Conservation (phyloP, 2,329 filamentous ascomycete genomes). For the Fusarium sarcochroum region DNA sequence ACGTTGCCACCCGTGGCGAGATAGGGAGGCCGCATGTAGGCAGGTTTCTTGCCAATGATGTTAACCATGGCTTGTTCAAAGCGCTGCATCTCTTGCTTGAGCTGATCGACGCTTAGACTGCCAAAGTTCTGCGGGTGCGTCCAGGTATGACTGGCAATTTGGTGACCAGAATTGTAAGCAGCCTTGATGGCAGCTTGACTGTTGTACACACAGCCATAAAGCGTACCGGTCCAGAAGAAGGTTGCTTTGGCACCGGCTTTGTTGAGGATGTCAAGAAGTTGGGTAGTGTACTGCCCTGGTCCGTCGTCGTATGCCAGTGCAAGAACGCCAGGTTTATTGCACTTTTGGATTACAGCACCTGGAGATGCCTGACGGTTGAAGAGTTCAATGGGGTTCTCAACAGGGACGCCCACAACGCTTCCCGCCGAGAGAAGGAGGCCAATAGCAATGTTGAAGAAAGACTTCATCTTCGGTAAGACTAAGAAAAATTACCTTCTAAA, state of each 20-base stretch:
- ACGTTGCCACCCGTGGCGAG: slow-evolving; percentile 62
- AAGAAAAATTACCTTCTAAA: accelerated
- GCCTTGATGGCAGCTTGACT: slow-evolving; percentile 67
- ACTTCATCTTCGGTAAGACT: slow-evolving; percentile 14
- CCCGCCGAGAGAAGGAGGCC: slow-evolving; percentile 41
- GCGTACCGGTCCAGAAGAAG: slow-evolving; percentile 67
- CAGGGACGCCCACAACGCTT: slow-evolving; percentile 50
- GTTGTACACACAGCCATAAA: slow-evolving; percentile 66
- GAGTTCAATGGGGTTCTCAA: slow-evolving; percentile 54
- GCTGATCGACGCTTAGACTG: slow-evolving; percentile 54
- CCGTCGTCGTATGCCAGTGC: slow-evolving; percentile 70
- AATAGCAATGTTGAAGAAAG: slow-evolving; percentile 22
- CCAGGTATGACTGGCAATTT: slow-evolving; percentile 69
- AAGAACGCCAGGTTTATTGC: slow-evolving; percentile 59
- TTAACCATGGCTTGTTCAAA: slow-evolving; percentile 66
- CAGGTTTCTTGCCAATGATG: slow-evolving; percentile 64
- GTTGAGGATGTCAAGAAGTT: slow-evolving; percentile 66
- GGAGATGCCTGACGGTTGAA: slow-evolving; percentile 56
- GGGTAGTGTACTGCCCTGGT: slow-evolving; percentile 63
- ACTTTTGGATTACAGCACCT: slow-evolving; percentile 62
- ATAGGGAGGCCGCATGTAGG: slow-evolving; percentile 66
- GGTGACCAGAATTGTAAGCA: slow-evolving; percentile 65
- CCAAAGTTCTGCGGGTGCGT: slow-evolving; percentile 62
- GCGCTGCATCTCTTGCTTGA: slow-evolving; percentile 64
- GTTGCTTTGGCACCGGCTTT: slow-evolving; percentile 64